phyloP scores from a whole-genome alignment of 2,329 filamentous ascomycete species.

The Cordyceps fumosorosea region DNA sequence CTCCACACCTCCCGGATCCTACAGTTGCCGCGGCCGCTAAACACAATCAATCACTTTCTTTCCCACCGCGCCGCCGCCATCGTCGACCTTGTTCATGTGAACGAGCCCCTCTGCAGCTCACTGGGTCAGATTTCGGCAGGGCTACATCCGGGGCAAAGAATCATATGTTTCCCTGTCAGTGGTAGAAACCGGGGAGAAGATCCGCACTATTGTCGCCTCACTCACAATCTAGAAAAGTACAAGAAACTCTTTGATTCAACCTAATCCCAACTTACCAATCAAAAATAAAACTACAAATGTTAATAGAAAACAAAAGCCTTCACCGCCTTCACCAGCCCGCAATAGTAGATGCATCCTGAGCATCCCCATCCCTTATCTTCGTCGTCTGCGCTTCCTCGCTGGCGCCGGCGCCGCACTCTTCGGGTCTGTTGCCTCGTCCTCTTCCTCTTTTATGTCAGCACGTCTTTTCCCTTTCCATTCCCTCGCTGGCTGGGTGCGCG shows the following conservation, averaged over 20 bases:
- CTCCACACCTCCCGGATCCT: slow-evolving; percentile 3
- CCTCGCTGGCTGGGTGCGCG: neutral
- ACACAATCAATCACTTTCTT: neutral
- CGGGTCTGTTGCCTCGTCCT: neutral
- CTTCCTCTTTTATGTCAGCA: neutral
- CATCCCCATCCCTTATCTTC: neutral
- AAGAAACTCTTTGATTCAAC: too few relatives aligned
- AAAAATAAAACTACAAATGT: neutral
- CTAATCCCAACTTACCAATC: neutral
- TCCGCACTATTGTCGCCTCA: neutral
- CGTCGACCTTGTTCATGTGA: neutral
- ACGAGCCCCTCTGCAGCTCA: neutral
- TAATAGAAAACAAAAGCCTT: too few relatives aligned
- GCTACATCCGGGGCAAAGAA: neutral
- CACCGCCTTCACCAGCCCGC: neutral
- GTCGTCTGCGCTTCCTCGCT: neutral
- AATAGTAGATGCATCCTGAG: neutral
- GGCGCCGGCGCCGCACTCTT: neutral
- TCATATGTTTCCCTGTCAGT: neutral
- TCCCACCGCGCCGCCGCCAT: neutral
- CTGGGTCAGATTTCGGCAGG: neutral
- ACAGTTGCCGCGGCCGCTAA: slow-evolving; percentile 2
- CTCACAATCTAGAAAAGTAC: too few relatives aligned
- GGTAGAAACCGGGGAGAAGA: neutral
- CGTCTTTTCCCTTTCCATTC: neutral